Evolutionary conservation across 495 filamentous ascomycete species (phyloP).

Genomic region (Podospora anserina): DNA sequence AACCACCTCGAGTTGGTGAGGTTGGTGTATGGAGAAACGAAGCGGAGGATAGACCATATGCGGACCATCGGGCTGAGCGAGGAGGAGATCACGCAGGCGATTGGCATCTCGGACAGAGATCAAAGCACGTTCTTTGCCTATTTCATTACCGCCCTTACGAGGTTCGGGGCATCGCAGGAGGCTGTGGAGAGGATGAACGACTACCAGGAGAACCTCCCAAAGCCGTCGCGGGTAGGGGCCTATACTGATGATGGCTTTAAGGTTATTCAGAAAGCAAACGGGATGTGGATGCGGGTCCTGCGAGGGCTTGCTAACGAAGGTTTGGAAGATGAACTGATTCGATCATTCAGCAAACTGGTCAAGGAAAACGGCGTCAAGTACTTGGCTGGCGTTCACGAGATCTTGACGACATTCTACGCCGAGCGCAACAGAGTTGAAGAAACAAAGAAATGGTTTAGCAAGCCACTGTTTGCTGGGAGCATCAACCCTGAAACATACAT

Average conservation of each 20-base stretch:
- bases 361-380: constrained; percentile 33
- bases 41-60: constrained; percentile 23
- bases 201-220: constrained; percentile 30
- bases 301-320: constrained; percentile 64
- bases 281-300: constrained; percentile 60
- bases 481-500: constrained; percentile 45
- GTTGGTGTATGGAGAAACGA: constrained; percentile 54
- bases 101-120: constrained; percentile 18
- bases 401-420: constrained; percentile 54
- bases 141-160: constrained; percentile 55
- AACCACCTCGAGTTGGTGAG: constrained; percentile 55
- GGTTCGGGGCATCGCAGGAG: constrained; percentile 57
- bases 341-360: constrained; percentile 34
- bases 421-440: constrained; percentile 46
- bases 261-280: constrained; percentile 31
- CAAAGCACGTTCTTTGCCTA: constrained; percentile 42
- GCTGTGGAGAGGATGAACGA: constrained; percentile 52
- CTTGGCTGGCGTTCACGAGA: constrained; percentile 39
- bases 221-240: neutral
- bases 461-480: constrained; percentile 44
- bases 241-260: constrained; percentile 15
- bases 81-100: constrained; percentile 37
- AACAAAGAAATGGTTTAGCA: constrained; percentile 64
- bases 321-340: constrained; percentile 53
- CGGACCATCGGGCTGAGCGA: constrained; percentile 32